Evolutionary conservation across 208 protist genomes (phyloP).

Genomic region (Sergeia podlipaevii): DNA sequence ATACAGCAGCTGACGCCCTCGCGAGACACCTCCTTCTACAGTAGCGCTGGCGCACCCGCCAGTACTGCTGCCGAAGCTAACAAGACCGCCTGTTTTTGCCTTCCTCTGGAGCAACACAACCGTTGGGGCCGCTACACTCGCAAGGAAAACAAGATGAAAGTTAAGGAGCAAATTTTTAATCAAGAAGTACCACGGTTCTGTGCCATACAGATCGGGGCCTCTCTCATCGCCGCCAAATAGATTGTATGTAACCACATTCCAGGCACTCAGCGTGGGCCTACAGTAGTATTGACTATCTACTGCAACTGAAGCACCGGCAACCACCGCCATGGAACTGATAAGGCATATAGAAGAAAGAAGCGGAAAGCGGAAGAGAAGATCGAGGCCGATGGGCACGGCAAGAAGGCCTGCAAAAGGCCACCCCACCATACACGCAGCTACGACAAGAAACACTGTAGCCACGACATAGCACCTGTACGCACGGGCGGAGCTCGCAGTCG

Average conservation of each 20-base stretch:
- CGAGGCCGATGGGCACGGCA: slow-evolving; percentile 70
- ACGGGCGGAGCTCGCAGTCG: background rate
- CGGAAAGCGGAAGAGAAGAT: slow-evolving; percentile 56
- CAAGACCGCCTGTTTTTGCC: background rate
- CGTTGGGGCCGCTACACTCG: slow-evolving; percentile 37
- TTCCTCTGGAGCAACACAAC: slow-evolving; percentile 17
- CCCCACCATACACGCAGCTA: slow-evolving; percentile 54
- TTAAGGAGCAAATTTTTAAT: slow-evolving; percentile 92
- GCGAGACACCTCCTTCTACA: slow-evolving; percentile 19
- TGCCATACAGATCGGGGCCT: slow-evolving; percentile 89
- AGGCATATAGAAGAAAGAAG: slow-evolving; percentile 16
- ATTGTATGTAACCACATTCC: slow-evolving; percentile 75
- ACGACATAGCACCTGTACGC: slow-evolving; percentile 9
- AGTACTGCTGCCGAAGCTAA: background rate
- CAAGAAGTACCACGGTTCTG: slow-evolving; percentile 92
- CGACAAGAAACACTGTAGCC: slow-evolving; percentile 36
- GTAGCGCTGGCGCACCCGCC: background rate
- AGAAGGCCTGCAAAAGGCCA: slow-evolving; percentile 92
- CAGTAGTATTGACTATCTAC: slow-evolving; percentile 58
- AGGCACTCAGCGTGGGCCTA: slow-evolving; percentile 25
- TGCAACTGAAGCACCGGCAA: slow-evolving; percentile 13
- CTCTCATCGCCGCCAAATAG: slow-evolving; percentile 35
- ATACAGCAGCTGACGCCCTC: slow-evolving; percentile 43
- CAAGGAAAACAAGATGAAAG: slow-evolving; percentile 90
- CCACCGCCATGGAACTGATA: slow-evolving; percentile 13